These are phyloP conservation scores for Fusarium sp. DNA, from an alignment of 2,329 filamentous ascomycete species.

Conservation along the genomic window DNA sequence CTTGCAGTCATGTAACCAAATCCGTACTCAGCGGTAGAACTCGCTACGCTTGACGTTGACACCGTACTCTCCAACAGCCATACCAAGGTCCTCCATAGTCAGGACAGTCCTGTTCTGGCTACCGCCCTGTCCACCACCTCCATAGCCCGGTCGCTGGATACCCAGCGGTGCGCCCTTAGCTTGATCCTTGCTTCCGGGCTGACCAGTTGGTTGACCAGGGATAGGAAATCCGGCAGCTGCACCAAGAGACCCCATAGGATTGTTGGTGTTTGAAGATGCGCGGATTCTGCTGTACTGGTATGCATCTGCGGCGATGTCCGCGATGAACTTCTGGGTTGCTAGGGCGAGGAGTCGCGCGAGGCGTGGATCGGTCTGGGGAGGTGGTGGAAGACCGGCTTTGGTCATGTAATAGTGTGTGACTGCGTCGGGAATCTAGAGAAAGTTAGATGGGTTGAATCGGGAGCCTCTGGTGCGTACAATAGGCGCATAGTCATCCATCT, in stretches of 20 bases:
- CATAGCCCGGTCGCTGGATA: conserved; percentile 80
- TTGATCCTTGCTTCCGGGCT: conserved; percentile 65
- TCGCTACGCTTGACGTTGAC: conserved; percentile 98
- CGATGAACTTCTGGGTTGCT: conserved; percentile 98
- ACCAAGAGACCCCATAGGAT: conserved; percentile 87
- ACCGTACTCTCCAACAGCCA: conserved; percentile 97
- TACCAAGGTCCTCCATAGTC: conserved; percentile 98
- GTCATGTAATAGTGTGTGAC: conserved; percentile 99
- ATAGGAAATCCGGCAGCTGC: conserved; percentile 76
- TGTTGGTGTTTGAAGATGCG: conserved; percentile 87
- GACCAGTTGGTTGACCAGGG: conserved; percentile 68
- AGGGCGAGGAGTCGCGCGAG: conserved; percentile 93
- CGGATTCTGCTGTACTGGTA: conserved; percentile 98
- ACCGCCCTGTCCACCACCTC: conserved; percentile 88
- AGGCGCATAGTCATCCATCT: conserved; percentile 98
- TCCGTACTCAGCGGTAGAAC: conserved; percentile 79
- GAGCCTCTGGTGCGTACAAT: conserved; percentile 71
- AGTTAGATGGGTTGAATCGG: conserved; percentile 10
- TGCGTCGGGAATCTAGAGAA: conserved; percentile 82
- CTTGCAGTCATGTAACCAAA: conserved; percentile 25
- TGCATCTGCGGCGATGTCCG: conserved; percentile 94
- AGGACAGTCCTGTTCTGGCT: conserved; percentile 92
- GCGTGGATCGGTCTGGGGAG: conserved; percentile 87
- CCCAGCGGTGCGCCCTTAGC: conserved; percentile 70
- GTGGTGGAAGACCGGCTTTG: conserved; percentile 90